Conservation (phyloP, 768 basidiomycete genomes). For the Pleurotus giganteus region DNA sequence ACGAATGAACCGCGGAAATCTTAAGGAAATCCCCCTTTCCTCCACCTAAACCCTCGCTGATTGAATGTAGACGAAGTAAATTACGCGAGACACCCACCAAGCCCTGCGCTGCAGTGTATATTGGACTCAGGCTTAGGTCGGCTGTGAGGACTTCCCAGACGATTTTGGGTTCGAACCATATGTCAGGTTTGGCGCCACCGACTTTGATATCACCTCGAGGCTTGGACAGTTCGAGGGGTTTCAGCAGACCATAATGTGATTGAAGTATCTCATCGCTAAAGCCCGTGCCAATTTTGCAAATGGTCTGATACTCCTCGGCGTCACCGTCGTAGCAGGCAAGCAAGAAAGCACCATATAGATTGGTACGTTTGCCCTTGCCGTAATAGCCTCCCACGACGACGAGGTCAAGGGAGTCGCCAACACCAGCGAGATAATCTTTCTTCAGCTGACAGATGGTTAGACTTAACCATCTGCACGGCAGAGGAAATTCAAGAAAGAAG, state of each 20-base stretch:
- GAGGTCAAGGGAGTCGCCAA: slow-evolving; percentile 96
- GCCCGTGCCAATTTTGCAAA: slow-evolving; percentile 99
- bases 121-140: slow-evolving; percentile 92
- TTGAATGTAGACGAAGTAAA: slow-evolving; percentile 4
- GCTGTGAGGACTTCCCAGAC: slow-evolving; percentile 99
- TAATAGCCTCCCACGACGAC: slow-evolving; percentile 98
- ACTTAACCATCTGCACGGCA: background rate
- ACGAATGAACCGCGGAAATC: slow-evolving; percentile 94
- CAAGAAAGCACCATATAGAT: slow-evolving; percentile 96
- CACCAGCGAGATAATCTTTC: slow-evolving; percentile 95
- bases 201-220: slow-evolving; percentile 81
- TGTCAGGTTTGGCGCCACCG: slow-evolving; percentile 93
- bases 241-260: slow-evolving; percentile 75
- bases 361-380: slow-evolving; percentile 96
- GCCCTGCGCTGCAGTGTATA: slow-evolving; percentile 94
- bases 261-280: slow-evolving; percentile 92
- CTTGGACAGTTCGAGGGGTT: slow-evolving; percentile 70
- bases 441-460: slow-evolving; percentile 65
- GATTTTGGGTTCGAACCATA: slow-evolving; percentile 96
- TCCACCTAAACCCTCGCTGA: slow-evolving; percentile 53
- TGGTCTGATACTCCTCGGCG: slow-evolving; percentile 91
- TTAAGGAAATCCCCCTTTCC: slow-evolving; percentile 88
- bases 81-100: slow-evolving; percentile 50
- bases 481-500: background rate
- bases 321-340: slow-evolving; percentile 96